Base-by-base conservation (phyloP, 2,329 filamentous ascomycete genomes). In the Sporothrix luriei region DNA sequence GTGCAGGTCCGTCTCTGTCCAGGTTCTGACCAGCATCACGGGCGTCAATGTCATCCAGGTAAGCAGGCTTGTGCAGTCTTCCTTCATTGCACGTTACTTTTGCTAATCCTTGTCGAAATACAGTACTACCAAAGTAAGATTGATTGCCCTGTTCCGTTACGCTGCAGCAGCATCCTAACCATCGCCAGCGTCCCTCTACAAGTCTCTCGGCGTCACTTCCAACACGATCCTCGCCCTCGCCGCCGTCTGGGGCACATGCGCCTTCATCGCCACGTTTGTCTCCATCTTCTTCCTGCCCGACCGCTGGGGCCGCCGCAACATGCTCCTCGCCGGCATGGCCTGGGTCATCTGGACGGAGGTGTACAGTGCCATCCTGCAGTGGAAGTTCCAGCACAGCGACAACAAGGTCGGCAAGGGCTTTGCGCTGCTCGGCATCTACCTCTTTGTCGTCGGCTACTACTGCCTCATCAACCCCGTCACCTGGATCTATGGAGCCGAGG, bases 321-420 rank as follows among this genome's bases (percentile, higher is more conserved):
- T 88, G 86, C 80, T 88, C 13, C 75, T 88, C 6, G 73, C 84
- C 1, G 86, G 86, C 6, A 75, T 88, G 3, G 73, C 76, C 4
- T 83, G 84, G 0, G 80, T 88, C 54, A 79, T 87, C 16, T 14
- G 86, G n/a, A 82, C 85, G 62, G 84, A 87, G 73, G 86, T 87
- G 67, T 88, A 88, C 73, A 80, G 85, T 0, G 84, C 86, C 1
- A 82, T 87, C 54, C 87, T 88, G 84, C 85, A 88, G 76, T 79
- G 80, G 38, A 75, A 82, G 59, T 88, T 87, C 74, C 71, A 85
- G 82, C 0, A 75, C 85, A 55, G 61, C 19, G 68, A 68, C 69
- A 87, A 87, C 74, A 77, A 78, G 4, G 74, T 87, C 38, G 86
- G 86, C 49, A 87, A 88, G 74, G 86, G 84, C 0, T 88, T 88